Evolutionary conservation across 768 basidiomycete species (phyloP).

Genomic region (Royoungia palumana): DNA sequence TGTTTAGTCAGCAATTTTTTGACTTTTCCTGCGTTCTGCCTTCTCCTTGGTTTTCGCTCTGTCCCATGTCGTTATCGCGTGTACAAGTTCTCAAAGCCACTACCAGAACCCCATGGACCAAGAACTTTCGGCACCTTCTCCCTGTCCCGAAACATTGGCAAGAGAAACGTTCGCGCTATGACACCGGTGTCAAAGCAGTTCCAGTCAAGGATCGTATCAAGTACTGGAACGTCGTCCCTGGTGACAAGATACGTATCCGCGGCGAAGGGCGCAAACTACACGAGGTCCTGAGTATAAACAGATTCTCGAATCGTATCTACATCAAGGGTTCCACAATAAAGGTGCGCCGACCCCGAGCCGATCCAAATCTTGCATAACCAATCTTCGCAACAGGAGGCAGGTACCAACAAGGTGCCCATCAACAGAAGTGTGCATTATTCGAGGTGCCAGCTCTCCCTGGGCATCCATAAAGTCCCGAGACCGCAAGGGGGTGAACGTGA

Average conservation of each 20-base stretch:
- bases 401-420: slow-evolving; percentile 22
- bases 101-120: slow-evolving; percentile 55
- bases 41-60: not conserved
- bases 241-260: slow-evolving; percentile 70
- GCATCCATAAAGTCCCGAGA: slow-evolving; percentile 46
- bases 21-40: not conserved
- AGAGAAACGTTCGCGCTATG: slow-evolving; percentile 42
- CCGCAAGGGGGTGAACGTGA: slow-evolving; percentile 33
- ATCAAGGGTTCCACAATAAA: slow-evolving; percentile 40
- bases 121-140: slow-evolving; percentile 62
- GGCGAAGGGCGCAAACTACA: slow-evolving; percentile 62
- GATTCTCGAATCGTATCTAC: slow-evolving; percentile 64
- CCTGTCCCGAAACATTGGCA: slow-evolving; percentile 56
- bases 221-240: slow-evolving; percentile 85
- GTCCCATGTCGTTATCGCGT: slow-evolving; percentile 30
- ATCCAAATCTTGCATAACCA: not conserved
- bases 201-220: slow-evolving; percentile 69
- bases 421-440: slow-evolving; percentile 63
- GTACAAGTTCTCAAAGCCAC: slow-evolving; percentile 44
- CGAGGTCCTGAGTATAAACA: slow-evolving; percentile 73
- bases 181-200: slow-evolving; percentile 49
- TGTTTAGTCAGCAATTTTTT: slow-evolving; percentile 21
- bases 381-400: slow-evolving; percentile 17
- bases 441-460: slow-evolving; percentile 73
- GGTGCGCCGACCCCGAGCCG: slow-evolving; percentile 20